Conservation (phyloP, 371 early-diverging fungal genomes). For the Circinella minor region DNA sequence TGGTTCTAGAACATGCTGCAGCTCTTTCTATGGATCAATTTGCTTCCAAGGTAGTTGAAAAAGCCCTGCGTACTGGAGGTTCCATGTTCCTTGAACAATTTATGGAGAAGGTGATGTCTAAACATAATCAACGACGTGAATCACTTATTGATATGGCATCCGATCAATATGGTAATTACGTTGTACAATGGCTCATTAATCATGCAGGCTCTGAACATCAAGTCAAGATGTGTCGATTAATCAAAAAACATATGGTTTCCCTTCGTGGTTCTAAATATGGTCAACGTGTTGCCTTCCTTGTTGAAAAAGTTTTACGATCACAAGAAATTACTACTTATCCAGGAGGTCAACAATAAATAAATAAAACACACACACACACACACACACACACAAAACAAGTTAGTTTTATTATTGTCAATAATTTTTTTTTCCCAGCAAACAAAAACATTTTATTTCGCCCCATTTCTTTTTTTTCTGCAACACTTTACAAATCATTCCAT, state of each 20-base stretch:
- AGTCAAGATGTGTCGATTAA: conserved; percentile 62
- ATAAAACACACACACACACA: too few species aligned
- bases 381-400: too few species aligned
- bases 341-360: not conserved
- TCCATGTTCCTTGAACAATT: conserved; percentile 31
- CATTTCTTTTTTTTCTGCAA: too few species aligned
- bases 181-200: conserved; percentile 75
- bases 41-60: conserved; percentile 81
- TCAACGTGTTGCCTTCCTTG: conserved; percentile 78
- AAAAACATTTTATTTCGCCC: too few species aligned
- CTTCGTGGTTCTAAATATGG: conserved; percentile 80
- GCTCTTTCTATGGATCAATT: conserved; percentile 72
- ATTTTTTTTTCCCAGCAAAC: too few species aligned
- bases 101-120: conserved; percentile 30
- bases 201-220: conserved; percentile 66
- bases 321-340: conserved; percentile 39
- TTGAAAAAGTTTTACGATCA: conserved; percentile 55
- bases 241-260: conserved; percentile 72
- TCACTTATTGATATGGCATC: conserved; percentile 62
- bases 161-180: conserved; percentile 91
- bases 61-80: conserved; percentile 68
- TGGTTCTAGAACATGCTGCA: conserved; percentile 54
- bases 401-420: too few species aligned
- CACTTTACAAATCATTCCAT: too few species aligned
- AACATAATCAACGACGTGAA: conserved; percentile 30